A percentile compares a stretch with the other conserved stretches of the same genome.
Conservation (phyloP, 257 asterid genomes). For the Petunia secreta region DNA sequence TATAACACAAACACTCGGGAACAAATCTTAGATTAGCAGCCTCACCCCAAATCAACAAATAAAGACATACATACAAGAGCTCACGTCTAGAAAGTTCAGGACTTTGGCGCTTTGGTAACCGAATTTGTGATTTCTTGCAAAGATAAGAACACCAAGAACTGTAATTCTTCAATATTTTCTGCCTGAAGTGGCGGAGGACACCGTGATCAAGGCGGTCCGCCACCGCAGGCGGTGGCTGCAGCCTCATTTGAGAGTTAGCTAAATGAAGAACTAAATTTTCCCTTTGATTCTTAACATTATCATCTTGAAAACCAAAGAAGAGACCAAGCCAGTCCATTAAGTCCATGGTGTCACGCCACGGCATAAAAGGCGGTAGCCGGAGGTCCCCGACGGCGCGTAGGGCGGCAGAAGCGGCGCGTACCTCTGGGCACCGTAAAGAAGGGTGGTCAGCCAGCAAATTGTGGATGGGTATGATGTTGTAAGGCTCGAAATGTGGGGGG, state of each 20-base stretch:
- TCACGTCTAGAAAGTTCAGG: slow-evolving; percentile 72
- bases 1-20: slow-evolving; percentile 89
- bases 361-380: slow-evolving; percentile 67
- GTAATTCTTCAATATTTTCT: slow-evolving; percentile 77
- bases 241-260: slow-evolving; percentile 92
- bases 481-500: slow-evolving; percentile 49
- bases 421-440: slow-evolving; percentile 76
- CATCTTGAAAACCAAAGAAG: slow-evolving; percentile 90
- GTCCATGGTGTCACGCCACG: slow-evolving; percentile 71
- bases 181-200: slow-evolving; percentile 73
- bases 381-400: slow-evolving; percentile 67
- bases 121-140: slow-evolving; percentile 69
- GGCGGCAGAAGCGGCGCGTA: slow-evolving; percentile 84
- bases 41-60: slow-evolving; percentile 88
- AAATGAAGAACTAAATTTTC: slow-evolving; percentile 89
- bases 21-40: slow-evolving; percentile 78
- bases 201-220: slow-evolving; percentile 66
- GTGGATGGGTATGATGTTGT: slow-evolving; percentile 84
- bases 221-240: slow-evolving; percentile 60
- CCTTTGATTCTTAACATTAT: slow-evolving; percentile 88
- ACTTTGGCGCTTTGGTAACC: slow-evolving; percentile 63
- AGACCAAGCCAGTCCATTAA: slow-evolving; percentile 91
- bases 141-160: slow-evolving; percentile 82
- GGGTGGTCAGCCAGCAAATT: slow-evolving; percentile 76
- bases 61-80: slow-evolving; percentile 76